Evolutionary conservation across 2,329 filamentous ascomycete species (phyloP).

Genomic region (Madurella fahalii): DNA sequence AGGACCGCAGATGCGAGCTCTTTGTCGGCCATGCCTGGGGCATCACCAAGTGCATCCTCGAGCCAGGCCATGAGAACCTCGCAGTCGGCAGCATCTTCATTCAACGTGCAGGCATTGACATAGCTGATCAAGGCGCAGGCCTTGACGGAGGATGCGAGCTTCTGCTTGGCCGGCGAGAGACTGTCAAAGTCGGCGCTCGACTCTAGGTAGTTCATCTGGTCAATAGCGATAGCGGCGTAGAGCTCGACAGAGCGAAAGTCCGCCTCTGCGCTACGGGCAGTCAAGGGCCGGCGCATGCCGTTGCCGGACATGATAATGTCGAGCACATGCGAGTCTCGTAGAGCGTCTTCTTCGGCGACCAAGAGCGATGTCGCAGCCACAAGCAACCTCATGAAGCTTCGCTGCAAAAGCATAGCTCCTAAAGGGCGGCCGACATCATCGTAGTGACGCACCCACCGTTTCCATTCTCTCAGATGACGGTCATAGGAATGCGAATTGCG

Average conservation of each 20-base stretch:
- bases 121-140: conserved; percentile 76
- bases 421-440: conserved; percentile 73
- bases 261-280: conserved; percentile 42
- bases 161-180: conserved; percentile 82
- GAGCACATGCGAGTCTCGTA: conserved; percentile 62
- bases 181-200: conserved; percentile 86
- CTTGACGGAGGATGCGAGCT: conserved; percentile 80
- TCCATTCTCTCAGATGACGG: conserved; percentile 75
- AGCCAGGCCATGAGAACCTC: conserved; percentile 81
- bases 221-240: conserved; percentile 68
- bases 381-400: conserved; percentile 81
- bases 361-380: conserved; percentile 73
- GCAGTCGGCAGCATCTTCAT: conserved; percentile 74
- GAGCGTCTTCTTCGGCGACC: conserved; percentile 56
- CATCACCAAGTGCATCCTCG: conserved; percentile 74
- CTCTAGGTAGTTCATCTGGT: conserved; percentile 83
- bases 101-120: conserved; percentile 77
- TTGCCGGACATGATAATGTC: conserved; percentile 65
- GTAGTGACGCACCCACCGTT: conserved; percentile 78
- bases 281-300: conserved; percentile 42
- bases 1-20: conserved; percentile 73
- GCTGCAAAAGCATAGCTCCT: conserved; percentile 85
- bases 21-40: conserved; percentile 76
- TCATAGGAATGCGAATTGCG: conserved; percentile 70
- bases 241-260: conserved; percentile 56